A percentile compares a stretch with the other conserved stretches of the same genome.
phyloP scores from a whole-genome alignment of 441 rosid genomes.

The Pelargonium citronellum region DNA sequence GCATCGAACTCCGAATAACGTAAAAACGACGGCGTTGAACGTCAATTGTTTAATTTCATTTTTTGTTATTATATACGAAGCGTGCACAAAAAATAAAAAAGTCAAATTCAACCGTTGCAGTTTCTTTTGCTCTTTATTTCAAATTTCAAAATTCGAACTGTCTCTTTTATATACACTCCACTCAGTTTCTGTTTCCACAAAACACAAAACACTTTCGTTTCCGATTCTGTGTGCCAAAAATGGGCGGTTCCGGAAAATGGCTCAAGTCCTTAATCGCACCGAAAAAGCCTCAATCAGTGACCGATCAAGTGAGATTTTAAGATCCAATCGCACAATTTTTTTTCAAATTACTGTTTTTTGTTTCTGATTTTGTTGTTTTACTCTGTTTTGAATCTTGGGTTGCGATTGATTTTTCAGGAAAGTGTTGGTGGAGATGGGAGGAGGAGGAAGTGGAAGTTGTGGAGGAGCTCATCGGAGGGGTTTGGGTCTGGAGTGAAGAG shows the following conservation, averaged over 20 bases:
- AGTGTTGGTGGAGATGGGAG: conserved; percentile 37
- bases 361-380: neutral
- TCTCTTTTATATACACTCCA: too few relatives aligned
- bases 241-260: conserved; percentile 93
- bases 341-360: neutral
- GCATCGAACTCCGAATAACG: too few relatives aligned
- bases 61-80: too few relatives aligned
- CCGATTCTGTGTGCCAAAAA: conserved; percentile 14
- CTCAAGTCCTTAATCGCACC: conserved; percentile 49
- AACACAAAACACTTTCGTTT: too few relatives aligned
- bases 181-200: too few relatives aligned
- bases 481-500: neutral
- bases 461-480: too few relatives aligned
- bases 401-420: conserved; percentile 27
- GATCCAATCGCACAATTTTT: neutral
- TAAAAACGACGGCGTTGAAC: too few relatives aligned
- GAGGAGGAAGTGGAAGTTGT: conserved; percentile 42
- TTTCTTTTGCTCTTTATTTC: neutral
- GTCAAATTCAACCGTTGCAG: neutral
- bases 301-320: conserved; percentile 36
- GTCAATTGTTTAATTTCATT: too few relatives aligned
- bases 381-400: neutral
- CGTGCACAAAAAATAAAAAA: neutral
- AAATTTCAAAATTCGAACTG: neutral
- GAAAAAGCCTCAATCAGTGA: conserved; percentile 34